Conservation (phyloP, 139 green algal genomes). For the Chlorella sorokiniana region DNA sequence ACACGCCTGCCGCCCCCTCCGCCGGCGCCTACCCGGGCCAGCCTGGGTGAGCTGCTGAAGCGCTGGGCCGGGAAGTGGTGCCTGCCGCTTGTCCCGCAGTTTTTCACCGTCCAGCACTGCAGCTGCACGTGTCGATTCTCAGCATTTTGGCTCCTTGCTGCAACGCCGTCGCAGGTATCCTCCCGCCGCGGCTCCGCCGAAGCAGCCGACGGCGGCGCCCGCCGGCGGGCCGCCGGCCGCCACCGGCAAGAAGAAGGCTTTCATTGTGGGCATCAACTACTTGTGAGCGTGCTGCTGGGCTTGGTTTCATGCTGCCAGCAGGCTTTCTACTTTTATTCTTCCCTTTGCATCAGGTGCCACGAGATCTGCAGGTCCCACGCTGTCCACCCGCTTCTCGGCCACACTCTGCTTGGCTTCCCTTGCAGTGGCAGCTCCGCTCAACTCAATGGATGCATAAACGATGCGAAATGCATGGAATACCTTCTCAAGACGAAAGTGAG, state of each 20-base stretch:
- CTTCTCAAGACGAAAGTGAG: conserved; percentile 31
- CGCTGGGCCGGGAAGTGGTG: not conserved
- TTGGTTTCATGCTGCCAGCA: too few species aligned
- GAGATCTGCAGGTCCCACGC: not conserved
- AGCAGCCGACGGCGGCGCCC: not conserved
- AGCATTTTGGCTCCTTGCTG: not conserved
- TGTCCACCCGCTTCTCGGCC: not conserved
- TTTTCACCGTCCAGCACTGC: too few species aligned
- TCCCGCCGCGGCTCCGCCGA: not conserved
- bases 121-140: not conserved
- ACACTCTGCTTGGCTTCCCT: not conserved
- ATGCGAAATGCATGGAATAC: conserved; percentile 56
- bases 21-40: not conserved
- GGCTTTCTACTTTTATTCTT: too few species aligned
- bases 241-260: conserved; percentile 35
- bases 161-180: not conserved
- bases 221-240: conserved; percentile 24
- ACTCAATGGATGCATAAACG: conserved; percentile 64
- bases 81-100: too few species aligned
- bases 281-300: conserved; percentile 8
- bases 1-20: not conserved
- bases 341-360: too few species aligned
- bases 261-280: conserved; percentile 54
- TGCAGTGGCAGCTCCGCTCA: conserved; percentile 39
- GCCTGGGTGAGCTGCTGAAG: not conserved